Base-by-base conservation (phyloP, 371 early-diverging fungal genomes). In the Mortierella sp. region DNA sequence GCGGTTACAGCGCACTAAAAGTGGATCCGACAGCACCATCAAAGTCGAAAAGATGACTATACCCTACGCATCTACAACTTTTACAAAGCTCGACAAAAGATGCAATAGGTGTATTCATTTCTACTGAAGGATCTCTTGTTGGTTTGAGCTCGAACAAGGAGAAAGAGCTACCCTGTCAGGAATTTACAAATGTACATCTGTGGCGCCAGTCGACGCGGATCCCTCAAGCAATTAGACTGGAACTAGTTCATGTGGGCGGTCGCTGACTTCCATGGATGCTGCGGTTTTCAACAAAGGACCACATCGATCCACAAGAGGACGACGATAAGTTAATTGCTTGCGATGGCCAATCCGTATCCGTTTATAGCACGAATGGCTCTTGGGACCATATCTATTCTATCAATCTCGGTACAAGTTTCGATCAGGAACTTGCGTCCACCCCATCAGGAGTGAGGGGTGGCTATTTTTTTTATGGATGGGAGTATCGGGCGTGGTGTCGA, bases 191-290 rank as follows among this genome's bases (percentile, higher is more conserved):
- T 62, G 44, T 29, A 26, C 44, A 11, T 37, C 62, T 12, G 28
- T 29, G 25, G 64, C 53, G 4, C 57, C 62, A 15, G 63, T 50
- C 1, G 64, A 62, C 25, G 51, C 48, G 7, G 59, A 58, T 37
- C 4, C 57, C 21, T 64, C 4, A 46, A 51, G n/a, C 58, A 26
- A 0, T n/a, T 60, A 28, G 18, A 12, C 30, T 26, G 46, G 29
- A 30, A 12, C 23, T 4, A 11, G 12, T 2, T 2, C 25, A 57
- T 26, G 11, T 18, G 12, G 14, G 25, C 48, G 1, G 15, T 52
- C 46, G 37, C 25, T 7, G 68, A 62, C 9, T 68, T 53, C 44
- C 64, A 29, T 60, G 70, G 70, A 12, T 58, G 55, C 12, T 64
- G 64, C 43, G 29, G 21, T 70, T 60, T 60, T 64, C 18, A 57